phyloP scores from a whole-genome alignment of 495 filamentous ascomycete species.

The Hyaloscypha bicolor region DNA sequence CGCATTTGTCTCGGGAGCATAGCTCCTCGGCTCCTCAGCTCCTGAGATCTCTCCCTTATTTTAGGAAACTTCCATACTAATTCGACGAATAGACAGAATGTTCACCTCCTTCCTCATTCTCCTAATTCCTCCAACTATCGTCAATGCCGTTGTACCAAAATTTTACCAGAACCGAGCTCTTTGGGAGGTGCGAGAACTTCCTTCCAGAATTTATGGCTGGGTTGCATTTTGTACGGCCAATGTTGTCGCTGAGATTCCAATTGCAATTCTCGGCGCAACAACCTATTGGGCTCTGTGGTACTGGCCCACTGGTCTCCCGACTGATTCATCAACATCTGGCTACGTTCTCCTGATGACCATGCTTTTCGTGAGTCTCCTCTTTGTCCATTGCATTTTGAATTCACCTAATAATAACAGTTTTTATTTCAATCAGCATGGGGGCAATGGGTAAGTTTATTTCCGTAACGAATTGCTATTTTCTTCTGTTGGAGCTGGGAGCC shows the following conservation, averaged over 20 bases:
- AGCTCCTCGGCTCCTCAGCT: too few relatives aligned
- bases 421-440: conserved; percentile 51
- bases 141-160: conserved; percentile 81
- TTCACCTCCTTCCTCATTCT: conserved; percentile 78
- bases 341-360: conserved; percentile 86
- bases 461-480: too few relatives aligned
- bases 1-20: too few relatives aligned
- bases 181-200: conserved; percentile 76
- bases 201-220: conserved; percentile 81
- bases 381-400: neutral
- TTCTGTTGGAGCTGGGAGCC: too few relatives aligned
- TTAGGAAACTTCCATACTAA: too few relatives aligned
- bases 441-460: too few relatives aligned
- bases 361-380: conserved; percentile 61
- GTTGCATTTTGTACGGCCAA: conserved; percentile 79
- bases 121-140: conserved; percentile 62
- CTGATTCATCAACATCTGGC: conserved; percentile 65
- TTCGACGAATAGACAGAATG: neutral
- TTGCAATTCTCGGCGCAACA: conserved; percentile 60
- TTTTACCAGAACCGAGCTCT: conserved; percentile 78
- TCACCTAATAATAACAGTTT: conserved; percentile 34
- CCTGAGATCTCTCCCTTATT: too few relatives aligned
- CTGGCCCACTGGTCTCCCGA: conserved; percentile 71
- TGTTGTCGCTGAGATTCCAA: conserved; percentile 76
- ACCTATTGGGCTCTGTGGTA: conserved; percentile 84